Conservation (phyloP, 108 stramenopile genomes). For the Schizochytrium sp. region DNA sequence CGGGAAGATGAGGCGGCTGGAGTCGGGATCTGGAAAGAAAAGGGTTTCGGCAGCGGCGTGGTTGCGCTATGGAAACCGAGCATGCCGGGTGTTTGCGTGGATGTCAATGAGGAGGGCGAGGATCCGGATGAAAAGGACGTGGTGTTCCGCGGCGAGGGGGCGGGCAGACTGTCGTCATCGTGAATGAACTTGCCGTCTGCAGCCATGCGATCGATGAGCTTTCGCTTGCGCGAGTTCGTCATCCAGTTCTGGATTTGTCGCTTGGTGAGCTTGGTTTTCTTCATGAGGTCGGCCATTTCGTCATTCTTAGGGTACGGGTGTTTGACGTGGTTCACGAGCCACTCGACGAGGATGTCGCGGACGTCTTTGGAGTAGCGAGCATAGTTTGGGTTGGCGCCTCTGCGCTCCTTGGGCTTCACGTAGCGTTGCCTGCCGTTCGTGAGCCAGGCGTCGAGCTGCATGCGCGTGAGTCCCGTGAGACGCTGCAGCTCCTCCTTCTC, state of each 20-base stretch:
- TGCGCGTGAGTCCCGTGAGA: neutral
- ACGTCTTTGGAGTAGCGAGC: neutral
- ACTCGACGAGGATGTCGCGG: neutral
- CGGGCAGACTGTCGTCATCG: neutral
- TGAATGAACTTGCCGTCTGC: neutral
- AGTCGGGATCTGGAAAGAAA: too few relatives aligned
- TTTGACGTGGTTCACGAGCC: neutral
- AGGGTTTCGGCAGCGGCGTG: too few relatives aligned
- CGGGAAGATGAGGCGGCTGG: too few relatives aligned
- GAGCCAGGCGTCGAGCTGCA: slow-evolving; percentile 5
- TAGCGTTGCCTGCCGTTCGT: neutral
- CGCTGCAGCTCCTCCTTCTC: neutral
- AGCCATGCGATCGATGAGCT: neutral
- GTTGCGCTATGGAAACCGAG: too few relatives aligned
- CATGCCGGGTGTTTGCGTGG: too few relatives aligned
- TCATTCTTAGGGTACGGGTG: neutral
- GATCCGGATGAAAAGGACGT: too few relatives aligned
- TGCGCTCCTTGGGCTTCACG: neutral
- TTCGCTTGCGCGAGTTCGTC: neutral
- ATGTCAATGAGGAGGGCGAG: too few relatives aligned
- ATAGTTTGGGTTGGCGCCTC: slow-evolving; percentile 7
- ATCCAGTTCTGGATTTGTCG: slow-evolving; percentile 2
- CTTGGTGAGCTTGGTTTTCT: neutral
- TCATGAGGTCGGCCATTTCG: neutral
- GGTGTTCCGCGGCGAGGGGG: too few relatives aligned